Base-by-base conservation (phyloP, 1,284 basidiomycete species). In the Cystobasidiaceae sp. region DNA sequence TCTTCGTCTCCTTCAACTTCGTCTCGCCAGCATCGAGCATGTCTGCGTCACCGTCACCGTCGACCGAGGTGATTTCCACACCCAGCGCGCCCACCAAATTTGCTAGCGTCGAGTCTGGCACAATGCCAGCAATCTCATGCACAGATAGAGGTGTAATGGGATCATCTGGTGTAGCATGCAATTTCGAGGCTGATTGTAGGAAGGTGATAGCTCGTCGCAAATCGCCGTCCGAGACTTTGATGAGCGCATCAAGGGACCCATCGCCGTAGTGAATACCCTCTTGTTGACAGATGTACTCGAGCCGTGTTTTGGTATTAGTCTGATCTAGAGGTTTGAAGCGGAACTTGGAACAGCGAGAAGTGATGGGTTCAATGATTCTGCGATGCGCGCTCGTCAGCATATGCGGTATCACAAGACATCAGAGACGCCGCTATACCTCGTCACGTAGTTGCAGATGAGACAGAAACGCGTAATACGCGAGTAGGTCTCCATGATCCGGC, bases 311-410 rank as follows among this genome's bases (percentile, higher is more conserved):
- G 4, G 92, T 88, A 17, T 90, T 91, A 5, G 79, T 77, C 7
- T 85, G 79, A 74, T 93, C 93, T 28, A 99, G 83, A 2, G 93
- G 90, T 25, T 90, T 91, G 81, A 98, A 99, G 46, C 96, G 87
- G 80, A 99, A 98, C 79, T 99, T 99, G 67, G 92, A 96, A 78
- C 96, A 99, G 59, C 96, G 86, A n/a, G 94, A 97, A 17, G 96
- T 92, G 25, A 99, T 83, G 0, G 96, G 96, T 75, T 98, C 96
- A 67, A 99, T 99, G 71, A 99, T 98, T 74, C 94, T 97, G 72
- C n/a, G 19, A 2, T 50, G 5, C 25, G 15, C 6, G 48, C 15
- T 9, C 6, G n/a, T 17, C 32, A 2, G 15, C 2, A 59, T 11
- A 30, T 46, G 43, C 7, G 19, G 30, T 46, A 13, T 62, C 21